phyloP scores from a whole-genome alignment of 345 rosid species.

The Brassica cretica region DNA sequence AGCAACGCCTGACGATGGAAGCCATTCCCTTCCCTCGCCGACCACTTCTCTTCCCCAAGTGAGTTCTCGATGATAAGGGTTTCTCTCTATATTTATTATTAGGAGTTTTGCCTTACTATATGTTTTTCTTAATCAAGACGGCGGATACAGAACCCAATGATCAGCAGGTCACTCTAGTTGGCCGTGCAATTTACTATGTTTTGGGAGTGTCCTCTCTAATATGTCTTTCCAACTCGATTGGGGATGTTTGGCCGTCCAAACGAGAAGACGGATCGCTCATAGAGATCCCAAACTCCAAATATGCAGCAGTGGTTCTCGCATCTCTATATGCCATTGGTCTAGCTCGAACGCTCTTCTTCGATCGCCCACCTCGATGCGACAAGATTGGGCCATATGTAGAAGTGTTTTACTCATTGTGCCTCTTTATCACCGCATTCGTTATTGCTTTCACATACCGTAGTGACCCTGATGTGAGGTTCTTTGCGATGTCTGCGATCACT shows the following conservation, averaged over 20 bases:
- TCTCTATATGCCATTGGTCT: not conserved
- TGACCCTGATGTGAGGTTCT: not conserved
- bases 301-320: not conserved
- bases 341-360: not conserved
- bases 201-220: not conserved
- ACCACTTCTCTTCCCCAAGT: not conserved
- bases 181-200: not conserved
- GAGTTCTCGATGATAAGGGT: not conserved
- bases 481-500: not conserved
- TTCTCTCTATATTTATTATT: not conserved
- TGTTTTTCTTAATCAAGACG: not conserved
- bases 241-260: not conserved
- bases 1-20: not conserved
- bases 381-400: not conserved
- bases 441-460: not conserved
- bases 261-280: not conserved
- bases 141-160: not conserved
- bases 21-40: not conserved
- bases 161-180: not conserved
- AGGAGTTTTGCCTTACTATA: not conserved
- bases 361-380: not conserved
- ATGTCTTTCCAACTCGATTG: not conserved
- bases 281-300: not conserved
- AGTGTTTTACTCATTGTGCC: not conserved
- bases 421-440: not conserved